Evolutionary conservation across 345 rosid genomes (phyloP), one percentile per base, ranked within the genome.

Genomic region (Eutrema yunnanense): DNA sequence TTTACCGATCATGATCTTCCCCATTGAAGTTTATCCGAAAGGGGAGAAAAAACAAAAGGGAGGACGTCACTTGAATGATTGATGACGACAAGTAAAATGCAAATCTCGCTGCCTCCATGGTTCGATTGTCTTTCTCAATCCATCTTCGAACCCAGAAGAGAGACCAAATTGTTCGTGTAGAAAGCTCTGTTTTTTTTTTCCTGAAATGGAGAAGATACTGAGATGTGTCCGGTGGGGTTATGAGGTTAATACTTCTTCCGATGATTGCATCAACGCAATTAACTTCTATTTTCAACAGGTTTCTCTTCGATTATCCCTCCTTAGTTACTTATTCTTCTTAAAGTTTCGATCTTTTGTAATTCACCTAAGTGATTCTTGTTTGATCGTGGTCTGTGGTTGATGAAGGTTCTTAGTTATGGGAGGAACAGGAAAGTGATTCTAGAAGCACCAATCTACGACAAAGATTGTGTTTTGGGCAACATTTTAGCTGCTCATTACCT

Each of bases 141-240:
- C 11, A 58, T 41, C 51, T 4, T 54, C 46, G 2, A 52, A 47
- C 46, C 43, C 62, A 41, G 4, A 65, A 64, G 34, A 41, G 26
- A 62, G 10, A 16, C 30, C 26, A 22, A 22, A 22, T 2, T 22
- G 26, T 22, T 22, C 2, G 26, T 22, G 26, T 22, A 22, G 26
- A 22, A 22, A 22, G 26, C 26, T 22, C 26, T 22, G 26, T 22
- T 22, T 22, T 22, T 22, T 22, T 22, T 22, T 22, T 22, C 26
- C 26, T 22, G 61, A 54, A 57, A 86, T 83, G 86, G 89, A 80
- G 30, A 77, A 72, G 58, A 81, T 72, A 48, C 60, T 77, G 56
- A 88, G 79, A 76, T 78, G 79, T 56, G 93, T 88, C 64, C 79
- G 65, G 47, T 93, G 96, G 93, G 98, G 97, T 6, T 90, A 89